phyloP scores from a whole-genome alignment of 306 rosid species.

The Luffa aegyptiaca region DNA sequence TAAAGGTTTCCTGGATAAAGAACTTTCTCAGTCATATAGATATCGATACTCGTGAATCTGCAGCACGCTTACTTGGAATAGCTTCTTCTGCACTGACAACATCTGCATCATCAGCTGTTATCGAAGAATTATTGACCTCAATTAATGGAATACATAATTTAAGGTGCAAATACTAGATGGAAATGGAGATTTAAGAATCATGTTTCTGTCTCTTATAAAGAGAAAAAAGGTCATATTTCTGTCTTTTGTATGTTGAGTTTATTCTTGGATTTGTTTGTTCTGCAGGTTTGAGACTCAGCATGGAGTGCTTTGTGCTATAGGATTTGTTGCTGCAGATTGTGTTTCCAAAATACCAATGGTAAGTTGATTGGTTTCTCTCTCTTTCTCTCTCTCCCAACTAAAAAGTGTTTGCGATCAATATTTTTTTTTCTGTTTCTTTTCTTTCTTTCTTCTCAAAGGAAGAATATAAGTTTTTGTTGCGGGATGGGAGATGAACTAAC shows the following conservation, averaged over 20 bases:
- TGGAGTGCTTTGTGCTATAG: constrained; percentile 79
- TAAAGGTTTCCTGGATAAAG: constrained; percentile 70
- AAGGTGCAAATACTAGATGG: constrained; percentile 37
- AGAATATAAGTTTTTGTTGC: background rate
- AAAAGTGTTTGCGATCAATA: background rate
- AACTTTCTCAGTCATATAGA: constrained; percentile 72
- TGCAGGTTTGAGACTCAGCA: constrained; percentile 86
- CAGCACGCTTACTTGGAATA: constrained; percentile 86
- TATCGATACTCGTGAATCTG: constrained; percentile 82
- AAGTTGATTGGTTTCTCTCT: constrained; percentile 25
- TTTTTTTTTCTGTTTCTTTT: background rate
- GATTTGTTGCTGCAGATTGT: constrained; percentile 78
- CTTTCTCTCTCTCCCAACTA: background rate
- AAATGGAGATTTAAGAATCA: background rate
- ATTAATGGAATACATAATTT: constrained; percentile 41
- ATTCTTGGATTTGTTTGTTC: constrained; percentile 18
- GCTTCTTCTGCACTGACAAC: constrained; percentile 68
- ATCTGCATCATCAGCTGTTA: constrained; percentile 36
- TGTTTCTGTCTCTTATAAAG: background rate
- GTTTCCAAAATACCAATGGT: constrained; percentile 52
- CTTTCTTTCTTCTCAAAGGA: background rate
- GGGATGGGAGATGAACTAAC: background rate
- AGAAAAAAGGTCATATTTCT: background rate
- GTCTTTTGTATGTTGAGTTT: constrained; percentile 7
- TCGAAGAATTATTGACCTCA: constrained; percentile 51